Evolutionary conservation across 1,284 basidiomycete genomes (phyloP).

Genomic region (Fomes fomentarius): DNA sequence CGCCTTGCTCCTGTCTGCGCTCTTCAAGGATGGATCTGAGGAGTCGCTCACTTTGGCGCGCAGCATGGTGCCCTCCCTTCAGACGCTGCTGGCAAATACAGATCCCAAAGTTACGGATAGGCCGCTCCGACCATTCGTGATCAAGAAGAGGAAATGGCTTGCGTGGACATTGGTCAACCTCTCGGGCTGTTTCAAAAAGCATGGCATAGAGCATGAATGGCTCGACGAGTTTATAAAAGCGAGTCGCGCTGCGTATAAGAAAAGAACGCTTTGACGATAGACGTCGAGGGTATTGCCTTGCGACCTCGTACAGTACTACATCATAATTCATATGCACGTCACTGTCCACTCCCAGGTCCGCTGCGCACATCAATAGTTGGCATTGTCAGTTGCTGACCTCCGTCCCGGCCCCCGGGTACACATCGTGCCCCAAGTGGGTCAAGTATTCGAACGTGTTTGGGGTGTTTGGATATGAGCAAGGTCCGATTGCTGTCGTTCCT

Average conservation of each 20-base stretch:
- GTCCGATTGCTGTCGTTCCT: too few species aligned
- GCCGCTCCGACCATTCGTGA: slow-evolving; percentile 20
- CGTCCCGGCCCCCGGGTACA: too few species aligned
- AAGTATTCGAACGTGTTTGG: too few species aligned
- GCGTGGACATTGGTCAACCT: slow-evolving; percentile 32
- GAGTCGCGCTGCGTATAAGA: slow-evolving; percentile 15
- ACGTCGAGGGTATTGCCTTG: too few species aligned
- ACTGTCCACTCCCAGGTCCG: too few species aligned
- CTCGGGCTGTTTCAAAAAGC: slow-evolving; percentile 29
- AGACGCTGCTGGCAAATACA: slow-evolving; percentile 36
- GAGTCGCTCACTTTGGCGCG: slow-evolving; percentile 45
- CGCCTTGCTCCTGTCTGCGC: slow-evolving; percentile 58
- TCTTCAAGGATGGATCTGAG: slow-evolving; percentile 39
- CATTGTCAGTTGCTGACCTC: too few species aligned
- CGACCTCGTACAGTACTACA: too few species aligned
- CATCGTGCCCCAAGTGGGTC: too few species aligned
- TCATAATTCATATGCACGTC: too few species aligned
- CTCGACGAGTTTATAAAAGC: slow-evolving; percentile 32
- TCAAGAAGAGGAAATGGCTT: slow-evolving; percentile 35
- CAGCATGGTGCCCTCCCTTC: slow-evolving; percentile 47
- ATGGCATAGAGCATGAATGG: slow-evolving; percentile 31
- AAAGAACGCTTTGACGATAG: too few species aligned
- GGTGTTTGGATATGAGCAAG: too few species aligned
- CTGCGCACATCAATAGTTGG: too few species aligned
- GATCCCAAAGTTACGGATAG: slow-evolving; percentile 32